Base-by-base conservation (phyloP, 305 asterid species). In the Ilex paraguariensis region DNA sequence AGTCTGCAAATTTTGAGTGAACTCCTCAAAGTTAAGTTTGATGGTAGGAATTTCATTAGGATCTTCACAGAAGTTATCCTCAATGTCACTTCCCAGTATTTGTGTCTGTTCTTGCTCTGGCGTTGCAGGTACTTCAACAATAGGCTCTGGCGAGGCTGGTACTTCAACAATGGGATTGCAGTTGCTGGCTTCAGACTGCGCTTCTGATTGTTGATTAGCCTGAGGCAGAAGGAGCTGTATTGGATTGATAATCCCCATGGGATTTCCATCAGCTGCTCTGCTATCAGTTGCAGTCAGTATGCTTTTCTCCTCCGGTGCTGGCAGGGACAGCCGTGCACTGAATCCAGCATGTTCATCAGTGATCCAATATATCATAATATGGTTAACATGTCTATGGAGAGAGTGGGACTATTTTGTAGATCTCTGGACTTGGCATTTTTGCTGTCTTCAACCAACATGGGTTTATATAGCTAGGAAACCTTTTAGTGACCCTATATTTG, bases 301-400 rank as follows among this genome's bases (percentile, higher is more conserved):
- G 75, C 88, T 74, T 72, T 81, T 83, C 59, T 87, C 95, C 65
- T 78, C 96, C 50, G 99, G 92, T 73, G 96, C 96, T 60, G 99
- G 99, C 62, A 94, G 91, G 63, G 96, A 74, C 73, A 94, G 95
- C 73, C 99, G 84, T 59, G 97, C 95, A 65, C 99, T 94, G 88
- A 77, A 78, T 50, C 15, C 13, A 55, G 66, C 68, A 72, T 70
- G 31, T 66, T 61, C 9, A 65, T 62, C 66, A 78, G 71, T 62
- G 59, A 16, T 53, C 49, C 21, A 31, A 28, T 54, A 62, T 49
- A 45, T 60, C 55, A 48, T 46, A 17, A 21, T 33, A 31, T 15
- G 6, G 52, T 46, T 61, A 21, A 21, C 28, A 21, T 21, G 28
- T 21, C 28, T 2, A 21, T 21, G 28, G 28, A 21, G 28, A 21